These are phyloP conservation scores for Sporisorium exsertum DNA, from an alignment of 1,284 basidiomycete genomes.

Conservation along the genomic window DNA sequence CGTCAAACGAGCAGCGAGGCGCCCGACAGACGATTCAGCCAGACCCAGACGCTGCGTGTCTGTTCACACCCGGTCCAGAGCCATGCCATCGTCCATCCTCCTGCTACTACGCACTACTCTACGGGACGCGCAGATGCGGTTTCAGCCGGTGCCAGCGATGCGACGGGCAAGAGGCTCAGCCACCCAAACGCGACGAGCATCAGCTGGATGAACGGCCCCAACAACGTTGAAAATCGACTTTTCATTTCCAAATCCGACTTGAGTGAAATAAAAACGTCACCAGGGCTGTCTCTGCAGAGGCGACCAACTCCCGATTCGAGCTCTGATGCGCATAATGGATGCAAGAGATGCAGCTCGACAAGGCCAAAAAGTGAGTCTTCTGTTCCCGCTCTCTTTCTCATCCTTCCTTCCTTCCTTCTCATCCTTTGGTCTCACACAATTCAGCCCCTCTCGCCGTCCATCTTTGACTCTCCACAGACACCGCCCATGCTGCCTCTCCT, in stretches of 20 bases:
- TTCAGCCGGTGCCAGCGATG: background rate
- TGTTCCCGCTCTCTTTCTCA: background rate
- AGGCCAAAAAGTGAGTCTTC: constrained; percentile 1
- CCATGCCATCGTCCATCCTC: background rate
- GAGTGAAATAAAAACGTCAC: background rate
- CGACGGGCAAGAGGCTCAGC: background rate
- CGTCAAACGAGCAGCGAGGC: background rate
- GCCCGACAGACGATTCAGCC: background rate
- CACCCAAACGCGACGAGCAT: background rate
- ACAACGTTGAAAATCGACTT: background rate
- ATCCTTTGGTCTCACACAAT: background rate
- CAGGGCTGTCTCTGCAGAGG: background rate
- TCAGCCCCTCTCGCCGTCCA: constrained; percentile 1
- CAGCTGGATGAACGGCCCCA: background rate
- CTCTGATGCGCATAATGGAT: background rate
- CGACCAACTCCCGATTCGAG: background rate
- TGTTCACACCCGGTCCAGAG: background rate
- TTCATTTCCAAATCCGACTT: constrained; percentile 2
- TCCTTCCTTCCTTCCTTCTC: background rate
- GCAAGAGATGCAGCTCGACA: constrained; percentile 2
- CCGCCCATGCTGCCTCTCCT: constrained; percentile 11
- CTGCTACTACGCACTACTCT: background rate
- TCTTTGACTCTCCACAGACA: background rate
- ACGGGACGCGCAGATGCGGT: background rate
- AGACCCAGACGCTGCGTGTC: background rate